Conservation (phyloP, 179 eudicot species). For the Beta lomatogona region DNA sequence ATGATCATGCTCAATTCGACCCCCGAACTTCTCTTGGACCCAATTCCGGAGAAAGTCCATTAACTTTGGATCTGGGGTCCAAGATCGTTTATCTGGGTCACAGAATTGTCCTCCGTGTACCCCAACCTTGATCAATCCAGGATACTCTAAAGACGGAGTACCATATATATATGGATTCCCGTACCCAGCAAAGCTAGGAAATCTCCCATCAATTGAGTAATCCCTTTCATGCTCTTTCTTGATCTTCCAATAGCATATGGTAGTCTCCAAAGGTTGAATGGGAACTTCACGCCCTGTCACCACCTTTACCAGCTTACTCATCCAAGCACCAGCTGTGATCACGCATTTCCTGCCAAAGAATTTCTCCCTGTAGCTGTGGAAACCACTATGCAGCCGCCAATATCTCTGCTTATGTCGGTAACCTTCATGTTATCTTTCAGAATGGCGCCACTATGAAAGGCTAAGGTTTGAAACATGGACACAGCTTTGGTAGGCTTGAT, state of each 20-base stretch:
- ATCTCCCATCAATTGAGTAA: slow-evolving; percentile 50
- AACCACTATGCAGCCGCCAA: slow-evolving; percentile 38
- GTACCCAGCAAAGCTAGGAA: slow-evolving; percentile 78
- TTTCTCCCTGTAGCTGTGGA: slow-evolving; percentile 20
- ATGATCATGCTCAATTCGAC: slow-evolving; percentile 40
- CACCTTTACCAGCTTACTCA: slow-evolving; percentile 42
- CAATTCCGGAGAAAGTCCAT: slow-evolving; percentile 44
- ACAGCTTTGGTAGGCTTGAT: slow-evolving; percentile 92
- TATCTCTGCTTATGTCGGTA: slow-evolving; percentile 19
- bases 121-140: slow-evolving; percentile 66
- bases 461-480: slow-evolving; percentile 78
- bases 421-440: slow-evolving; percentile 64
- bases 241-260: slow-evolving; percentile 65
- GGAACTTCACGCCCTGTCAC: slow-evolving; percentile 44
- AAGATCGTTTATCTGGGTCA: slow-evolving; percentile 62
- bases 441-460: slow-evolving; percentile 55
- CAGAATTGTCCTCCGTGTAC: slow-evolving; percentile 65
- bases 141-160: slow-evolving; percentile 78
- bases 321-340: slow-evolving; percentile 75
- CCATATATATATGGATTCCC: slow-evolving; percentile 71
- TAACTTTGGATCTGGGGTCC: slow-evolving; percentile 34
- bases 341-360: slow-evolving; percentile 68
- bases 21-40: slow-evolving; percentile 54
- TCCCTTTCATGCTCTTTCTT: slow-evolving; percentile 51
- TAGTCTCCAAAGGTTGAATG: slow-evolving; percentile 64